Conservation (phyloP, 2,329 filamentous ascomycete species). For the Trichoderma sp. region DNA sequence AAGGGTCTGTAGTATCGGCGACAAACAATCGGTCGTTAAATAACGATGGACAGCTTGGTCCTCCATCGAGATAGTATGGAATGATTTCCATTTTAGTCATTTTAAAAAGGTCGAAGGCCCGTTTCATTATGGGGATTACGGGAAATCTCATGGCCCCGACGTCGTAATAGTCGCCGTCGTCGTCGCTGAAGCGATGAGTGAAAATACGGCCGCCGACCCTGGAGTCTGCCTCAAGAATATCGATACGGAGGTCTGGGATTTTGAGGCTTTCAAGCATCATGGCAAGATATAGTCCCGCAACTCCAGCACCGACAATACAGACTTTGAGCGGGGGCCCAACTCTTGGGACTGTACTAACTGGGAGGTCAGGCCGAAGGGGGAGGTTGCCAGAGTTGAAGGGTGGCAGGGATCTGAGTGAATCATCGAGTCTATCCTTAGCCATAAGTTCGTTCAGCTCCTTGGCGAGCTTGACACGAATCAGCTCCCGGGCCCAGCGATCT, state of each 20-base stretch:
- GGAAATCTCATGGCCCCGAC: slow-evolving; percentile 42
- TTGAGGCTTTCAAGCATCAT: neutral
- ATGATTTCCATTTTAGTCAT: too few species aligned
- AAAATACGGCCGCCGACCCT: slow-evolving; percentile 36
- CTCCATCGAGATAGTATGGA: too few species aligned
- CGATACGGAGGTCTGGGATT: neutral
- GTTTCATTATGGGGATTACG: slow-evolving; percentile 30
- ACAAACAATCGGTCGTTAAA: too few species aligned
- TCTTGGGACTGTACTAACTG: too few species aligned
- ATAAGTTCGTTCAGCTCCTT: too few species aligned
- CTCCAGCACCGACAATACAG: slow-evolving; percentile 23
- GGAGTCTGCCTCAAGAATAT: slow-evolving; percentile 33
- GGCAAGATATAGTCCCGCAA: neutral
- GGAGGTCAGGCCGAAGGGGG: too few species aligned
- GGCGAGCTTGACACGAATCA: too few species aligned
- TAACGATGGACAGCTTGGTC: too few species aligned
- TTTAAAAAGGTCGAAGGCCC: neutral
- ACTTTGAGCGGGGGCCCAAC: neutral
- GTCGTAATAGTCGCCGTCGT: slow-evolving; percentile 39
- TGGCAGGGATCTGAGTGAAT: too few species aligned
- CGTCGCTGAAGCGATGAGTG: slow-evolving; percentile 33
- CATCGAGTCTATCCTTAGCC: too few species aligned
- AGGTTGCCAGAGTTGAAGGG: too few species aligned
- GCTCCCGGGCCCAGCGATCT: too few species aligned
- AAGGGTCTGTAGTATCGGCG: neutral